Percentiles rank a stretch among this genome's conserved stretches.
phyloP scores from a whole-genome alignment of 257 asterid species.

The Cinchona pubescens region DNA sequence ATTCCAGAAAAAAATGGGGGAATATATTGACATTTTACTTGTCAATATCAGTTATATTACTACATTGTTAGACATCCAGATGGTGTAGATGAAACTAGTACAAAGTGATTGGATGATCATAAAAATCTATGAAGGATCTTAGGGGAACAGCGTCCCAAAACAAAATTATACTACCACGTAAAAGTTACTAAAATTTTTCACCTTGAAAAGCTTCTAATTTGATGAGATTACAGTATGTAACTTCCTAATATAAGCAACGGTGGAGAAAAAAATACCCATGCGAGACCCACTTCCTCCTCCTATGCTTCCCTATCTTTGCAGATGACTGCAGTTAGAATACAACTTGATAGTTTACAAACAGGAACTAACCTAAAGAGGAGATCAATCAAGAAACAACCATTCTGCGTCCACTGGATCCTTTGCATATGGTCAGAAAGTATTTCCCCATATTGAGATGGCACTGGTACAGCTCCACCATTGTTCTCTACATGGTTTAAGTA shows the following conservation, averaged over 20 bases:
- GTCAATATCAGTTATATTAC: conserved; percentile 8
- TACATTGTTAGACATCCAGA: conserved; percentile 17
- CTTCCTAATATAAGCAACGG: conserved; percentile 17
- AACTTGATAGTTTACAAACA: conserved; percentile 45
- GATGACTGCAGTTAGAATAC: conserved; percentile 29
- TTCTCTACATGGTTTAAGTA: conserved; percentile 12
- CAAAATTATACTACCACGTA: conserved; percentile 17
- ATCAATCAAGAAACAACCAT: conserved; percentile 24
- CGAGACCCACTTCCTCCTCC: conserved; percentile 27
- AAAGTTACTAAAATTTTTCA: conserved; percentile 36
- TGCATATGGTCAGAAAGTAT: background rate
- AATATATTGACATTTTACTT: conserved; percentile 2
- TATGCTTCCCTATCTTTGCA: conserved; percentile 26
- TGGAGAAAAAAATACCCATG: conserved; percentile 10
- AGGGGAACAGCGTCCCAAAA: conserved; percentile 1
- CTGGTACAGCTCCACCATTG: conserved; percentile 1
- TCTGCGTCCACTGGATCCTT: background rate
- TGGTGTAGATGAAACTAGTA: conserved; percentile 13
- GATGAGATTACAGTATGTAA: conserved; percentile 37
- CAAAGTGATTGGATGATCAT: conserved; percentile 14
- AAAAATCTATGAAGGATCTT: conserved; percentile 14
- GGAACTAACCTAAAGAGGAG: conserved; percentile 2
- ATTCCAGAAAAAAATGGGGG: background rate
- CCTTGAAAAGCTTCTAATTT: conserved; percentile 26
- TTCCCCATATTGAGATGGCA: background rate